A percentile compares a stretch with the other conserved stretches of the same genome.
phyloP scores from a whole-genome alignment of 2,329 filamentous ascomycete genomes.

The Alternaria angustiovoidea region DNA sequence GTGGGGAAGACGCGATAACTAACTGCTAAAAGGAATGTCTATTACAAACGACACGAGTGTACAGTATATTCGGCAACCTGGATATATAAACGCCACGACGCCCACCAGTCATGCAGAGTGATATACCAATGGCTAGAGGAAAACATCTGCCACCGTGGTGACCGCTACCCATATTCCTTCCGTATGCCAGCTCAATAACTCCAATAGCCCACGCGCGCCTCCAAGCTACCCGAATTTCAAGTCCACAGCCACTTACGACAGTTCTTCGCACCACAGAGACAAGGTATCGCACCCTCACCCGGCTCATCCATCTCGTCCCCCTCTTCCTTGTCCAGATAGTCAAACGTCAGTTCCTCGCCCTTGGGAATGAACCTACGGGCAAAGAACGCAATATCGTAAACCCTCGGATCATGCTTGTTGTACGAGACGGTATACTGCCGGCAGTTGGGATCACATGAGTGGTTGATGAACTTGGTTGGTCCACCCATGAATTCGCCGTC shows the following conservation, averaged over 20 bases:
- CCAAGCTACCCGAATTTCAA: constrained; percentile 20
- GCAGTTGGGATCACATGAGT: constrained; percentile 81
- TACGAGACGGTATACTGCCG: constrained; percentile 81
- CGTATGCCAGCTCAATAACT: background rate
- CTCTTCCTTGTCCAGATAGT: constrained; percentile 75
- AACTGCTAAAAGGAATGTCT: too few species aligned
- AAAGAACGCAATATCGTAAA: constrained; percentile 82
- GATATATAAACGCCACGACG: background rate
- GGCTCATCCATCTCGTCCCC: constrained; percentile 59
- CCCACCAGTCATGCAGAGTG: background rate
- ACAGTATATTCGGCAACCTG: too few species aligned
- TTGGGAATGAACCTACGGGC: constrained; percentile 71
- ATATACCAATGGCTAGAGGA: background rate
- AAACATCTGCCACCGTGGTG: background rate
- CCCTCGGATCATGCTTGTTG: constrained; percentile 75
- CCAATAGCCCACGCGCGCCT: background rate
- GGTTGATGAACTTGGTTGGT: constrained; percentile 83
- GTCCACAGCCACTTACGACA: constrained; percentile 76
- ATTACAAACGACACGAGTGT: too few species aligned
- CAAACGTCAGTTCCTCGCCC: constrained; percentile 78
- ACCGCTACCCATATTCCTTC: background rate
- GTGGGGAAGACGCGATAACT: too few species aligned
- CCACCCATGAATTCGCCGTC: constrained; percentile 80
- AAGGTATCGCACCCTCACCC: constrained; percentile 56
- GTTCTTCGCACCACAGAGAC: constrained; percentile 68